Evolutionary conservation across 345 rosid genomes (phyloP), one percentile per base, ranked within the genome.

Genomic region (Salix brachista): DNA sequence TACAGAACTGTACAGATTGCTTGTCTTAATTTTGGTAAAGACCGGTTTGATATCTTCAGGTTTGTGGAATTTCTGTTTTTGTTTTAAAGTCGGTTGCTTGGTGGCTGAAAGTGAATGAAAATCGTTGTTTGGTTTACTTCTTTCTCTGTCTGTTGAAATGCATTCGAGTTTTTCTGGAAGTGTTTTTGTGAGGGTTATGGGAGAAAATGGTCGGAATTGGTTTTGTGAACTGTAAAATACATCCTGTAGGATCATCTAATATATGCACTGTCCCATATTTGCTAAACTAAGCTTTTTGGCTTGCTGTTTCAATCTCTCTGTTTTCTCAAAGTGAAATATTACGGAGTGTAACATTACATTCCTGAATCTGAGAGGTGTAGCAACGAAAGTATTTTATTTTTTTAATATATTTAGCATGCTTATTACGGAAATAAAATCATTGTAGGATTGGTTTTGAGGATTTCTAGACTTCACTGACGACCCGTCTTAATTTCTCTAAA

Each of bases 21-120:
- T 69, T 91, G 91, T 76, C 50, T 92, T 78, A 93, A 92, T 87
- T 92, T 96, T 41, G 99, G 99, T 69, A 96, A 93, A 74, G 97
- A 94, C 86, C 96, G 98, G 69, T 96, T 96, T 58, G 99, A 96
- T 84, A 95, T 93, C 65, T 77, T 95, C 81, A 95, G 99, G 99
- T 95, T 84, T 62, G 90, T 70, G 36, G 32, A 58, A 58, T 42
- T 75, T 75, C 19, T 78, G 13, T 54, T 66, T 34, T 67, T 56
- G 72, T 42, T 26, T 77, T 46, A n/a, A 18, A 65, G 71, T 21
- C 26, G 9, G 19, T 12, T 28, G 5, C 14, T 26, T 36, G 66
- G 3, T 70, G 37, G 2, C 37, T 8, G 25, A 19, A 2, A 4
- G 39, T 58, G 62, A 10, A 58, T 58, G 62, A 10, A 58, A 58